These are phyloP conservation scores for Delonix regia DNA, from an alignment of 306 rosid species.

Conservation along the genomic window DNA sequence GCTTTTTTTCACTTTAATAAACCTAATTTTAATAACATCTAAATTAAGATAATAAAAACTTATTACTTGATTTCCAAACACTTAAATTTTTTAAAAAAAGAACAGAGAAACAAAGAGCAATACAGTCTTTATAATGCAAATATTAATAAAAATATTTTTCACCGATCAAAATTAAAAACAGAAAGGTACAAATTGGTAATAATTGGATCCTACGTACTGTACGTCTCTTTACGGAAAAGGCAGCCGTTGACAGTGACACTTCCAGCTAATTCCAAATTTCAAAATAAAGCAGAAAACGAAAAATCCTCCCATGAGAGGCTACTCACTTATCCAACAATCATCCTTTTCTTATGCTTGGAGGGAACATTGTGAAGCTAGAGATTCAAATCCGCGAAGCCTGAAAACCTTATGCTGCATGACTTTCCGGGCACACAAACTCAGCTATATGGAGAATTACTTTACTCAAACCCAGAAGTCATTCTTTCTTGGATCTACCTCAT, in stretches of 20 bases:
- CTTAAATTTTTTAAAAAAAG: too few relatives aligned
- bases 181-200: too few relatives aligned
- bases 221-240: not conserved
- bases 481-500: conserved; percentile 29
- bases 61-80: too few relatives aligned
- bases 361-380: not conserved
- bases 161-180: too few relatives aligned
- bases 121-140: too few relatives aligned
- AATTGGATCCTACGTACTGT: not conserved
- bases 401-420: not conserved
- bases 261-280: not conserved
- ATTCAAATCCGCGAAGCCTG: not conserved
- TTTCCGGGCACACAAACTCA: not conserved
- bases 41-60: too few relatives aligned
- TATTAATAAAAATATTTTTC: too few relatives aligned
- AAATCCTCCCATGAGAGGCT: not conserved
- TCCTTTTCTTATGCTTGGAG: not conserved
- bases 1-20: too few relatives aligned
- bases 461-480: conserved; percentile 53
- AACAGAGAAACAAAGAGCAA: too few relatives aligned
- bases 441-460: conserved; percentile 16
- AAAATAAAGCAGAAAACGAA: not conserved
- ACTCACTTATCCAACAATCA: not conserved
- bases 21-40: too few relatives aligned
- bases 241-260: not conserved